These are phyloP conservation scores for Calonectria fujianensis DNA, from an alignment of 2,329 filamentous ascomycete genomes.

Conservation along the genomic window DNA sequence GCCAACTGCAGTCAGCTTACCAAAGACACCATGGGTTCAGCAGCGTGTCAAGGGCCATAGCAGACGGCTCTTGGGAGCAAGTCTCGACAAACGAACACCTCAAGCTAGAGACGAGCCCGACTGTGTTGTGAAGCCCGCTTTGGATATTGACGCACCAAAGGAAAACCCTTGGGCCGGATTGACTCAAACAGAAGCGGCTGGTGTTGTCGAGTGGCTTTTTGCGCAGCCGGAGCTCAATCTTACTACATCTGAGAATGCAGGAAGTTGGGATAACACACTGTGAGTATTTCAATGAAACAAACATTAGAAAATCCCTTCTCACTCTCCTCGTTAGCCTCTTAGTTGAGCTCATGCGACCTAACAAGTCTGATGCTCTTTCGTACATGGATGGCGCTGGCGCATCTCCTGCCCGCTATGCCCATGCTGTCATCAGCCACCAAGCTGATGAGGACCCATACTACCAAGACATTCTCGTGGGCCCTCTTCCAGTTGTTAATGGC, in stretches of 20 bases:
- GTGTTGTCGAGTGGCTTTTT: slow-evolving; percentile 34
- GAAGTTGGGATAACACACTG: slow-evolving; percentile 38
- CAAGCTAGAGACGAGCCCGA: not conserved
- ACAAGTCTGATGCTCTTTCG: slow-evolving; percentile 33
- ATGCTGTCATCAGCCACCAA: slow-evolving; percentile 30
- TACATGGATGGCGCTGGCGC: slow-evolving; percentile 28
- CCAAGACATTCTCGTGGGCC: slow-evolving; percentile 34
- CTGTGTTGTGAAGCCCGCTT: slow-evolving; percentile 32
- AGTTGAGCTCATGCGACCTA: slow-evolving; percentile 35
- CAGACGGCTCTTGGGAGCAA: slow-evolving; percentile 21
- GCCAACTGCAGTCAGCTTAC: not conserved
- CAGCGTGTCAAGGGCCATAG: slow-evolving; percentile 26
- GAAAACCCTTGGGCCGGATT: slow-evolving; percentile 33
- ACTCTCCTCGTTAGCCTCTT: not conserved
- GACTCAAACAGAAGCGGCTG: slow-evolving; percentile 17
- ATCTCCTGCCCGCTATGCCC: slow-evolving; percentile 29
- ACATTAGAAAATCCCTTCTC: not conserved
- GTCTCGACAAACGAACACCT: slow-evolving; percentile 20
- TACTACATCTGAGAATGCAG: slow-evolving; percentile 27
- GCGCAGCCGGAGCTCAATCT: slow-evolving; percentile 33
- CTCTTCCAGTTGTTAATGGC: slow-evolving; percentile 26
- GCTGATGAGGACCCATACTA: slow-evolving; percentile 34
- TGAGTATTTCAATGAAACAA: not conserved
- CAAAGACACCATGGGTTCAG: slow-evolving; percentile 34
- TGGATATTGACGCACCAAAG: slow-evolving; percentile 36